Percentiles rank a stretch among this genome's conserved stretches.
Evolutionary conservation across 73 alveolate species (phyloP).

Genomic region (Stentor coeruleus): DNA sequence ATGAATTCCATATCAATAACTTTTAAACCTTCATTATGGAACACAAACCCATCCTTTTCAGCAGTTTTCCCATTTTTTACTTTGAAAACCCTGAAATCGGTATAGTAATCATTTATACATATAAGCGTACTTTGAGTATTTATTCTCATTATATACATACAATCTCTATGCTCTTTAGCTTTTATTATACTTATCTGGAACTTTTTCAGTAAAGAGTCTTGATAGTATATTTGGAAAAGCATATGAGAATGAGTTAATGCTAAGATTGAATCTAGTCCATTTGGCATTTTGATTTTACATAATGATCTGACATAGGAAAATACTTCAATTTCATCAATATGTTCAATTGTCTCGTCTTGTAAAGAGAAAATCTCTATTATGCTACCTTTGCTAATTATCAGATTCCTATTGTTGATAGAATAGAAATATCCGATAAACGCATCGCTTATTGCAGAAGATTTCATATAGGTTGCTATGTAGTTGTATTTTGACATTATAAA

Average conservation of each 20-base stretch:
- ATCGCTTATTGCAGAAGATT: neutral
- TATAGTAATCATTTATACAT: neutral
- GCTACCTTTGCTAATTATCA: neutral
- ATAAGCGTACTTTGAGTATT: neutral
- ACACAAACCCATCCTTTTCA: neutral
- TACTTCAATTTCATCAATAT: neutral
- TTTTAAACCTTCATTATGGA: neutral
- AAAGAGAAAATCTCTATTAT: neutral
- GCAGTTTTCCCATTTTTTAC: neutral
- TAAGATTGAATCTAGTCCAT: neutral
- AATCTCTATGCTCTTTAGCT: neutral
- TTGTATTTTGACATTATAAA: neutral
- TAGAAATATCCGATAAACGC: neutral
- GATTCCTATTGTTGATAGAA: neutral
- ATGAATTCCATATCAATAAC: neutral
- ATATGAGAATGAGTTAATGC: neutral
- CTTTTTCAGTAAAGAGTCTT: neutral
- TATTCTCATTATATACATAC: neutral
- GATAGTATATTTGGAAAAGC: neutral
- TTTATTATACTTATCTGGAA: neutral
- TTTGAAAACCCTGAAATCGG: neutral
- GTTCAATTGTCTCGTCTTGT: neutral
- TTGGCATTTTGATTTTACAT: neutral
- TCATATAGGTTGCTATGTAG: neutral
- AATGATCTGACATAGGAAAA: neutral